Percentiles rank a stretch among this genome's conserved stretches.
These are phyloP conservation scores for Angophora floribunda DNA, from an alignment of 345 rosid species.

Conservation along the genomic window DNA sequence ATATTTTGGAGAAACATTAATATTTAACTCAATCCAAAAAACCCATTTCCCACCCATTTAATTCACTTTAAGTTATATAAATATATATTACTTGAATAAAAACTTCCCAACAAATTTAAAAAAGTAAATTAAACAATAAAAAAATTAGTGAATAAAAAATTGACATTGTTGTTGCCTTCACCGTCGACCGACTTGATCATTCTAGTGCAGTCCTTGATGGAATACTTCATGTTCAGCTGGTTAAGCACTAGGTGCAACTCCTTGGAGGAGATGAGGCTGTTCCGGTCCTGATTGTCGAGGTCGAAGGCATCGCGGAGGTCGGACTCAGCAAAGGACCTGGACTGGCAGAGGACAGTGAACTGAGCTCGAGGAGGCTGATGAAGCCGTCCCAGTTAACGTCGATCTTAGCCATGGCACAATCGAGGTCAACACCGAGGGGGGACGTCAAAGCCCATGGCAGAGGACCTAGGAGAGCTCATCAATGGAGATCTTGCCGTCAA, in stretches of 20 bases:
- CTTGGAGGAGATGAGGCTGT: slow-evolving; percentile 61
- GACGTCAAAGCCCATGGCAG: slow-evolving; percentile 47
- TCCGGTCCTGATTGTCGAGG: slow-evolving; percentile 62
- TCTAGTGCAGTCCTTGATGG: slow-evolving; percentile 46
- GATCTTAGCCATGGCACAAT: slow-evolving; percentile 53
- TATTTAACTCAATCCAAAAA: too few species aligned
- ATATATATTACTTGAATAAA: too few species aligned
- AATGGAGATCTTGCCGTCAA: slow-evolving; percentile 83
- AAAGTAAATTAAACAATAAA: too few species aligned
- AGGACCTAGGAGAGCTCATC: slow-evolving; percentile 59
- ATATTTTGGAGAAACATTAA: too few species aligned
- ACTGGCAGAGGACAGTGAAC: slow-evolving; percentile 48
- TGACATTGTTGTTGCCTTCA: slow-evolving; percentile 76
- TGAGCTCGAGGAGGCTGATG: slow-evolving; percentile 55
- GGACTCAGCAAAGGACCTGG: slow-evolving; percentile 21
- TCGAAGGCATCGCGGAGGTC: slow-evolving; percentile 87
- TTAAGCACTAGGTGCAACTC: slow-evolving; percentile 68
- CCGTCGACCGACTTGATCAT: slow-evolving; percentile 73
- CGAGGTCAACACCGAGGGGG: slow-evolving; percentile 28
- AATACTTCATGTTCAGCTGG: slow-evolving; percentile 56
- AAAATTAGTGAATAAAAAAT: too few species aligned
- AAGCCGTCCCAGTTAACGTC: slow-evolving; percentile 70
- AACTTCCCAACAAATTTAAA: too few species aligned
- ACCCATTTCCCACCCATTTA: too few species aligned
- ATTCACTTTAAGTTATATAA: too few species aligned